Conservation (phyloP, 2,329 filamentous ascomycete species). For the Apiospora aurea region DNA sequence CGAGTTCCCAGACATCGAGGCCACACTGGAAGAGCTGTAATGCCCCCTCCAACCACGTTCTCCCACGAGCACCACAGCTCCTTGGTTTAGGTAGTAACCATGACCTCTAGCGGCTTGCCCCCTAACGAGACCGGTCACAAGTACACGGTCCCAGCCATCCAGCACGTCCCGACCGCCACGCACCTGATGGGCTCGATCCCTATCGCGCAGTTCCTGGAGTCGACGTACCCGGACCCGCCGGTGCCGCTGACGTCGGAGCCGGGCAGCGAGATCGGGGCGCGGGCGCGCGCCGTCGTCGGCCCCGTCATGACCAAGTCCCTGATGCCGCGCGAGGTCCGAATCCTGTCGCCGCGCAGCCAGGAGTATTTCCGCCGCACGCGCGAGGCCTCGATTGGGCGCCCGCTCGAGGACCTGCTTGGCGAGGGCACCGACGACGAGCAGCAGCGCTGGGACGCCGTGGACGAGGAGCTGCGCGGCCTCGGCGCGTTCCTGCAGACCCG, state of each 20-base stretch:
- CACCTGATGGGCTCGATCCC: conserved; percentile 49
- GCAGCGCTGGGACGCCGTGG: conserved; percentile 37
- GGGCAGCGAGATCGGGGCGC: conserved; percentile 23
- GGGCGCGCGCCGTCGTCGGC: conserved; percentile 32
- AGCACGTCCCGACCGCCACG: conserved; percentile 47
- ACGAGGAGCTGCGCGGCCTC: conserved; percentile 37
- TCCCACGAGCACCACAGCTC: neutral
- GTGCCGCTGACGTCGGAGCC: conserved; percentile 34
- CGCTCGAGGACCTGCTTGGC: conserved; percentile 45
- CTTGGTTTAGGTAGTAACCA: neutral
- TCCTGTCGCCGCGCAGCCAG: conserved; percentile 45
- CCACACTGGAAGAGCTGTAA: conserved; percentile 49
- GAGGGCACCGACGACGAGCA: conserved; percentile 36
- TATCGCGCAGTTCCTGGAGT: conserved; percentile 50
- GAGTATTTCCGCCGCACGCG: conserved; percentile 49
- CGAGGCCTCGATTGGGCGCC: conserved; percentile 34
- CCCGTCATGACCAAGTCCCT: conserved; percentile 40
- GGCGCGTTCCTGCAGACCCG: conserved; percentile 44
- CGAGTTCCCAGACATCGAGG: conserved; percentile 51
- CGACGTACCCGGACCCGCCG: conserved; percentile 46
- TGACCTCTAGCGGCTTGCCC: conserved; percentile 29
- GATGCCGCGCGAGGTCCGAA: conserved; percentile 45
- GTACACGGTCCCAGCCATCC: conserved; percentile 51
- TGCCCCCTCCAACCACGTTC: neutral
- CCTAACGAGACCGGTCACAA: conserved; percentile 28